Conservation (phyloP, 2,329 filamentous ascomycete species). For the Xylariaceae sp. region DNA sequence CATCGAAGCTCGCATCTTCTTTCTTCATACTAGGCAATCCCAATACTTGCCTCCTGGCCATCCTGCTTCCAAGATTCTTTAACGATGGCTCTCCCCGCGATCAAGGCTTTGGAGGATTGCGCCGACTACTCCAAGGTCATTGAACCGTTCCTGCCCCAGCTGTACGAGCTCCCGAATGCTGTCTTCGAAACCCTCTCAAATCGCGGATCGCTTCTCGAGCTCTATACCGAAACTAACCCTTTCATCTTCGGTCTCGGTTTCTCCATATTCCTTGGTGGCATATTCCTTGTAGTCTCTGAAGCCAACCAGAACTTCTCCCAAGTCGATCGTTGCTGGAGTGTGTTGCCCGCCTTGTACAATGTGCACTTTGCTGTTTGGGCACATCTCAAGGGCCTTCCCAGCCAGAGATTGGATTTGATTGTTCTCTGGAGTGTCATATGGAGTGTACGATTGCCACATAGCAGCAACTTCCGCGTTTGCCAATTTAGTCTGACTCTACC, state of each 20-base stretch:
- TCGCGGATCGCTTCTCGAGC: constrained; percentile 57
- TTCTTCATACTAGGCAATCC: neutral
- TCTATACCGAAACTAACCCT: constrained; percentile 86
- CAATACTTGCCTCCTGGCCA: neutral
- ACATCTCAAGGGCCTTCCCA: constrained; percentile 66
- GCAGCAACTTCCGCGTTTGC: constrained; percentile 9
- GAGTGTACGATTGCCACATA: constrained; percentile 61
- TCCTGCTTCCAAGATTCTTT: no score
- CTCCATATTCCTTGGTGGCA: constrained; percentile 63
- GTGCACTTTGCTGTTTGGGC: constrained; percentile 83
- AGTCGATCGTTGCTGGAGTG: constrained; percentile 87
- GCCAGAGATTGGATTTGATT: constrained; percentile 67
- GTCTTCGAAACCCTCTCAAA: constrained; percentile 57
- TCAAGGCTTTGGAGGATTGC: constrained; percentile 69
- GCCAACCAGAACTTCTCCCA: constrained; percentile 95
- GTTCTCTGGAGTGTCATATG: constrained; percentile 69
- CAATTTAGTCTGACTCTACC: constrained; percentile 9
- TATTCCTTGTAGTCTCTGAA: constrained; percentile 76
- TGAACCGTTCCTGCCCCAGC: constrained; percentile 67
- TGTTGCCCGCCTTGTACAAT: constrained; percentile 83
- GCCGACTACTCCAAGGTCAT: constrained; percentile 72
- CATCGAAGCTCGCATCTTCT: neutral
- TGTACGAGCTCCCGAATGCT: constrained; percentile 65
- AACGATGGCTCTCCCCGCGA: constrained; percentile 65
- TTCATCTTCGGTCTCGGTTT: constrained; percentile 70